A percentile compares a stretch with the other conserved stretches of the same genome.
Conservation (phyloP, 495 filamentous ascomycete species). For the Aspergillus panamensis region DNA sequence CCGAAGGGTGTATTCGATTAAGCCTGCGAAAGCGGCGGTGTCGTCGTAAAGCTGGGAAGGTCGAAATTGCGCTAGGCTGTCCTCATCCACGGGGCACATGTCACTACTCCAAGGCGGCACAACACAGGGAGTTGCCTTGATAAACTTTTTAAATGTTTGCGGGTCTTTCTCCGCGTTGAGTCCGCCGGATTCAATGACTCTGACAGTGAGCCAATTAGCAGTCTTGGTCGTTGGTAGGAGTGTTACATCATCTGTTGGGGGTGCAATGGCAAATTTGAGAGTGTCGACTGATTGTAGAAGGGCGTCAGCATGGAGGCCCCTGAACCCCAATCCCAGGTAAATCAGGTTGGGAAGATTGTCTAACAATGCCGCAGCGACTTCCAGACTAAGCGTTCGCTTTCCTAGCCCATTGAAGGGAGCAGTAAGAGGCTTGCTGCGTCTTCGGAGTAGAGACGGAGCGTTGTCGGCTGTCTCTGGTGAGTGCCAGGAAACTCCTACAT, state of each 20-base stretch:
- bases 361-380: slow-evolving; percentile 53
- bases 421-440: slow-evolving; percentile 16
- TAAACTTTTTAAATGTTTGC: slow-evolving; percentile 34
- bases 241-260: slow-evolving; percentile 11
- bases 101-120: slow-evolving; percentile 36
- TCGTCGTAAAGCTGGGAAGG: slow-evolving; percentile 38
- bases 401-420: slow-evolving; percentile 43
- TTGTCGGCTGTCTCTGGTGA: slow-evolving; percentile 20
- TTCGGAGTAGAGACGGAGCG: slow-evolving; percentile 15
- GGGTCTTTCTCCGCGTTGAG: slow-evolving; percentile 40
- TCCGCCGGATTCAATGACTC: slow-evolving; percentile 48
- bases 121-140: slow-evolving; percentile 32
- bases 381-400: slow-evolving; percentile 52
- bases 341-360: slow-evolving; percentile 47
- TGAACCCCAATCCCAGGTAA: slow-evolving; percentile 30
- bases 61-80: slow-evolving; percentile 23
- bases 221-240: slow-evolving; percentile 30
- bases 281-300: slow-evolving; percentile 23
- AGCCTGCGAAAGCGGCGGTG: slow-evolving; percentile 33
- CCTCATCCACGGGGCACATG: slow-evolving; percentile 18
- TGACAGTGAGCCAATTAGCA: slow-evolving; percentile 49
- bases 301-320: slow-evolving; percentile 22
- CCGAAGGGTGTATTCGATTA: slow-evolving; percentile 38
- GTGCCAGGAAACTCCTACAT: slow-evolving; percentile 35
- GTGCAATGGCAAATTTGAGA: slow-evolving; percentile 29